Evolutionary conservation across 2,329 filamentous ascomycete species (phyloP).

Genomic region (Exophiala mesophila): DNA sequence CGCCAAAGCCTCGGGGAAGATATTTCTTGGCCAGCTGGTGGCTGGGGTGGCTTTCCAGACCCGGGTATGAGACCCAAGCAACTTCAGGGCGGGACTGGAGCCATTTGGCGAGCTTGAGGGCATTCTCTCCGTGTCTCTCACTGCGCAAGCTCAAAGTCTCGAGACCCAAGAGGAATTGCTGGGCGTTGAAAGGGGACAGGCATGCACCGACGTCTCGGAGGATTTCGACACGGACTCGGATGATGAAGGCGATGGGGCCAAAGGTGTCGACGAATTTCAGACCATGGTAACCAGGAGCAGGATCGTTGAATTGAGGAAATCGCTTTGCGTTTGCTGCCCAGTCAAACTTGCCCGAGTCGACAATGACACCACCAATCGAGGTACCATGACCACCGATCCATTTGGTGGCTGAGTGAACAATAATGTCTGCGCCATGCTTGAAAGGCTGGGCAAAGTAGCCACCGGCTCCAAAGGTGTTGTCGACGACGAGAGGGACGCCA

Average conservation of each 20-base stretch:
- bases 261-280: conserved; percentile 94
- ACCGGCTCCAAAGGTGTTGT: conserved; percentile 88
- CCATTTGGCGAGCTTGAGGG: conserved; percentile 73
- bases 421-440: conserved; percentile 80
- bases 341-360: conserved; percentile 83
- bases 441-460: conserved; percentile 80
- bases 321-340: conserved; percentile 75
- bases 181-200: conserved; percentile 85
- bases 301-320: conserved; percentile 91
- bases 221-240: conserved; percentile 82
- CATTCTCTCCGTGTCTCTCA: conserved; percentile 82
- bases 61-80: conserved; percentile 90
- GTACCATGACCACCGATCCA: conserved; percentile 92
- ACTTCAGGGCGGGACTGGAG: conserved; percentile 79
- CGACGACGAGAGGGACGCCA: conserved; percentile 62
- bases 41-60: conserved; percentile 73
- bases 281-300: conserved; percentile 82
- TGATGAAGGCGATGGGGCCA: conserved; percentile 73
- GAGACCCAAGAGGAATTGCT: conserved; percentile 81
- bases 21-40: conserved; percentile 83
- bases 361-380: conserved; percentile 70
- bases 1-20: conserved; percentile 75
- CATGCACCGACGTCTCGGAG: conserved; percentile 78
- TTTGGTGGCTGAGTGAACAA: conserved; percentile 85
- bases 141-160: conserved; percentile 85